These are phyloP conservation scores for Erigeron philadelphicus DNA, from an alignment of 140 eudicot genomes.

Conservation along the genomic window DNA sequence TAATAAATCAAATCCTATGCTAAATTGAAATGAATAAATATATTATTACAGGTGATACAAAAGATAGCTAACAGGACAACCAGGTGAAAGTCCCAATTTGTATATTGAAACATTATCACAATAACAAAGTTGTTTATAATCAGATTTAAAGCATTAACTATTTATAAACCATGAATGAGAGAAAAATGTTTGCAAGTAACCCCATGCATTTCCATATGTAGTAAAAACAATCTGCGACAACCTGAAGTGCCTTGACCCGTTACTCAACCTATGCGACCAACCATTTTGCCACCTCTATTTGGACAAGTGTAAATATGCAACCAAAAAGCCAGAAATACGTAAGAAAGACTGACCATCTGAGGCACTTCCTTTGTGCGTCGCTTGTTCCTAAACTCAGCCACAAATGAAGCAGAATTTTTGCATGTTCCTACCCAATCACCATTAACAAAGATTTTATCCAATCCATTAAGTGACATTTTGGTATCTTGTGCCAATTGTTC, in stretches of 20 bases:
- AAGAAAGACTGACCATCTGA: slow-evolving; percentile 42
- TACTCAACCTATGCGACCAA: neutral
- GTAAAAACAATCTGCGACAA: neutral
- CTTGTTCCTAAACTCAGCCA: slow-evolving; percentile 47
- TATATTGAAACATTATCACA: neutral
- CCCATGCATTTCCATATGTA: too few relatives aligned
- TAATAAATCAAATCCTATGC: slow-evolving; percentile 1
- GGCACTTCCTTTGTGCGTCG: slow-evolving; percentile 58
- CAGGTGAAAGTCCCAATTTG: neutral
- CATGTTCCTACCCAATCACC: slow-evolving; percentile 84
- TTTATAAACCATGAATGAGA: neutral
- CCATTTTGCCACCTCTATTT: slow-evolving; percentile 4
- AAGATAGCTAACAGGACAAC: neutral
- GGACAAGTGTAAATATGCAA: neutral
- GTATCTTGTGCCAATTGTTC: slow-evolving; percentile 52
- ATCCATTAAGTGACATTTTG: slow-evolving; percentile 34
- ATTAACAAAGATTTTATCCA: slow-evolving; percentile 60
- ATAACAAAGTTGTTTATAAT: neutral
- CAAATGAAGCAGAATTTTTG: slow-evolving; percentile 56
- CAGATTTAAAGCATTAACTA: neutral
- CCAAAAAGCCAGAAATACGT: slow-evolving; percentile 1
- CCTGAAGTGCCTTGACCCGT: neutral
- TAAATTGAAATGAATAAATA: neutral
- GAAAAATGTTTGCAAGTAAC: too few relatives aligned
- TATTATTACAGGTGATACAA: neutral